Evolutionary conservation across 75 land plant genomes (phyloP).

Genomic region (Sequoia sempervirens): DNA sequence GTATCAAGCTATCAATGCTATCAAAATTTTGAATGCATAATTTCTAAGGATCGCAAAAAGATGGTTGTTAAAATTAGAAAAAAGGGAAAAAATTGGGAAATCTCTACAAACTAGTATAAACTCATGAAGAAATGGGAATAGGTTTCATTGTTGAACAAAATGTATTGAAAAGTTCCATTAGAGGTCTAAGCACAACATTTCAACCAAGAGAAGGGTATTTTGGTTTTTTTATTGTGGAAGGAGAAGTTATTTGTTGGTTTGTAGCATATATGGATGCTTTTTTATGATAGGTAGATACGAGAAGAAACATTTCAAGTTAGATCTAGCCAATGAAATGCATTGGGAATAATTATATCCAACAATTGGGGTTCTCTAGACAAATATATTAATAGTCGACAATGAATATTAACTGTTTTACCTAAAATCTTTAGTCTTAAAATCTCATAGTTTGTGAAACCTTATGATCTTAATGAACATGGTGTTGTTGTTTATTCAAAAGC

Average conservation of each 20-base stretch:
- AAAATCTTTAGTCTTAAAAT: too few relatives aligned
- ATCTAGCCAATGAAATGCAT: neutral
- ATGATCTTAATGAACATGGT: too few relatives aligned
- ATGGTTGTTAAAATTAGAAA: neutral
- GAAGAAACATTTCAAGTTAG: neutral
- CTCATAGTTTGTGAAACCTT: too few relatives aligned
- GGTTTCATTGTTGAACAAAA: neutral
- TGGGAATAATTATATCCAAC: neutral
- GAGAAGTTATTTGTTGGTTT: too few relatives aligned
- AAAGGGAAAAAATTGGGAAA: neutral
- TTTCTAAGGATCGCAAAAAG: neutral
- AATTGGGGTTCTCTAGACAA: neutral
- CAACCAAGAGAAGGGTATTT: neutral
- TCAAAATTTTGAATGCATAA: neutral
- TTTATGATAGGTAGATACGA: neutral
- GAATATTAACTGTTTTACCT: neutral
- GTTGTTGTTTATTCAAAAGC: neutral
- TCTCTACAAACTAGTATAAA: neutral
- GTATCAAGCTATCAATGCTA: neutral
- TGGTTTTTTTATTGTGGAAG: neutral
- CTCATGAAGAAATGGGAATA: neutral
- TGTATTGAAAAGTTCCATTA: neutral
- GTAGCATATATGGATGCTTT: neutral
- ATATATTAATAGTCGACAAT: neutral
- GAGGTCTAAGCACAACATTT: neutral